These are phyloP conservation scores for Boletus rubescentipes DNA, from an alignment of 768 basidiomycete genomes.

Conservation along the genomic window DNA sequence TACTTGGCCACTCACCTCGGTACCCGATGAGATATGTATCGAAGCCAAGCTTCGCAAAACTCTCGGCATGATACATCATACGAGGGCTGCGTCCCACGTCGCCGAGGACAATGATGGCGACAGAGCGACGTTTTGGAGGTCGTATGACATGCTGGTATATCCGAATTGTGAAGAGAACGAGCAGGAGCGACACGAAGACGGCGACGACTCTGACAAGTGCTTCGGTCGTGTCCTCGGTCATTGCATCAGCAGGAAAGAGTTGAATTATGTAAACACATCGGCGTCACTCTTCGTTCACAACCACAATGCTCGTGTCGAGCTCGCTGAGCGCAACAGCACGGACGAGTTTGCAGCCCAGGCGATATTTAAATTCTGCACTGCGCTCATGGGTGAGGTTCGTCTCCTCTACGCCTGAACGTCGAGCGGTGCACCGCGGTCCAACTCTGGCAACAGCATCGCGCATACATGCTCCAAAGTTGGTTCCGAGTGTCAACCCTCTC, in stretches of 20 bases:
- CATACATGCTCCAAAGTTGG: slow-evolving; percentile 16
- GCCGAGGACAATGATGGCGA: slow-evolving; percentile 90
- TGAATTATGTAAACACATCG: slow-evolving; percentile 22
- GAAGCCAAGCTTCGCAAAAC: slow-evolving; percentile 80
- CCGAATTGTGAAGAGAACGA: slow-evolving; percentile 15
- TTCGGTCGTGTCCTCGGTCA: background rate
- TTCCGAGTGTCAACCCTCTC: slow-evolving; percentile 16
- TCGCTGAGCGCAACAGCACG: slow-evolving; percentile 14
- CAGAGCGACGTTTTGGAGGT: slow-evolving; percentile 52
- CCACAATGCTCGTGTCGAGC: slow-evolving; percentile 20
- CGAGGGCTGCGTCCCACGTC: slow-evolving; percentile 95
- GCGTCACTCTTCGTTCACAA: slow-evolving; percentile 6
- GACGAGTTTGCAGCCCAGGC: slow-evolving; percentile 2
- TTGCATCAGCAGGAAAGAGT: background rate
- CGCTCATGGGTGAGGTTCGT: slow-evolving; percentile 23
- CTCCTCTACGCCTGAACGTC: slow-evolving; percentile 22
- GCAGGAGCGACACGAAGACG: slow-evolving; percentile 9
- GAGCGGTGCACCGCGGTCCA: slow-evolving; percentile 30
- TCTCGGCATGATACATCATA: slow-evolving; percentile 99
- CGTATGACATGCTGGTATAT: slow-evolving; percentile 17
- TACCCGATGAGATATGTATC: slow-evolving; percentile 84
- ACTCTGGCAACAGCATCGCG: slow-evolving; percentile 36
- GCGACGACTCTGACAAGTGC: slow-evolving; percentile 3
- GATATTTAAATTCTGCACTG: slow-evolving; percentile 7
- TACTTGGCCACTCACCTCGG: slow-evolving; percentile 53